A percentile compares a stretch with the other conserved stretches of the same genome.
Conservation (phyloP, 768 basidiomycete genomes). For the Psilocybe subaeruginosa region DNA sequence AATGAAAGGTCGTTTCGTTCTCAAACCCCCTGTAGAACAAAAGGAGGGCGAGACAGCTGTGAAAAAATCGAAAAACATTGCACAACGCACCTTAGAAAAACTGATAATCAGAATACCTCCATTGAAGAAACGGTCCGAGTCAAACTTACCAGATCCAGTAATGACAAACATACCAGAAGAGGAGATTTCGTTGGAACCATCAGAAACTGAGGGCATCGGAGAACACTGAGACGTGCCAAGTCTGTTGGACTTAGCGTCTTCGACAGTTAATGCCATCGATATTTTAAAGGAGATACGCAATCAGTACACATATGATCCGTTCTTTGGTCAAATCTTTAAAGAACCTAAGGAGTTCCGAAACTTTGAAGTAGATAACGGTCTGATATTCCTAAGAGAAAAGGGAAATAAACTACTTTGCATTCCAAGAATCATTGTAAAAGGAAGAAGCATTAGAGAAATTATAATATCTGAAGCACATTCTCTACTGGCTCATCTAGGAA, state of each 20-base stretch:
- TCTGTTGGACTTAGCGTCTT: no score
- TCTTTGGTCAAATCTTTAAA: background rate
- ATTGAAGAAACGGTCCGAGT: no score
- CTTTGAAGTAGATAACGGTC: conserved; percentile 19
- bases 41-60: conserved; percentile 24
- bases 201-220: no score
- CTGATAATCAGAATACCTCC: no score
- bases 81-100: no score
- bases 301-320: no score
- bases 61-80: background rate
- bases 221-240: no score
- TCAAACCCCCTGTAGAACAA: conserved; percentile 23
- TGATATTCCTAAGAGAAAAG: conserved; percentile 20
- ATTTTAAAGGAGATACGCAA: no score
- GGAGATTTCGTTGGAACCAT: no score
- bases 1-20: conserved; percentile 26
- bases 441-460: conserved; percentile 27
- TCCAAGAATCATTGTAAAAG: conserved; percentile 22
- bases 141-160: background rate
- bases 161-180: no score
- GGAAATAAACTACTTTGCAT: conserved; percentile 22
- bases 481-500: conserved; percentile 17
- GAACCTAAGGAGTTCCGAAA: conserved; percentile 20
- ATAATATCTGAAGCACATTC: conserved; percentile 40
- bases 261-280: no score